Evolutionary conservation across 2,329 filamentous ascomycete genomes (phyloP), one percentile per base, ranked within the genome.

Genomic region (Hirsutella thompsonii): DNA sequence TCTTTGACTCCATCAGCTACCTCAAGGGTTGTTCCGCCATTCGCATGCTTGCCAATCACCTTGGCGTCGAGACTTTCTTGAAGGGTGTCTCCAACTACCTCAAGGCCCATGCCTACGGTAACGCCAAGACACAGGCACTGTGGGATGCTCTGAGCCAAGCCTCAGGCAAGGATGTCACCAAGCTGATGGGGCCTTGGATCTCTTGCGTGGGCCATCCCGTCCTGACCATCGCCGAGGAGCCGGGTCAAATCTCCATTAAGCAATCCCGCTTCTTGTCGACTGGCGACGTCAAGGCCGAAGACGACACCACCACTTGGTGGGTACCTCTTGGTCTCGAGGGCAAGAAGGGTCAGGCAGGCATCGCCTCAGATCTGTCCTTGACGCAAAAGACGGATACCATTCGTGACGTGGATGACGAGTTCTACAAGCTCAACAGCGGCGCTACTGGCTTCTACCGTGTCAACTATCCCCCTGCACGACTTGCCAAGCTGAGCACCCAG

Each of bases 1-100:
- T 96, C 49, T 98, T 98, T 56, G 92, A 98, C 59, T 77, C 82
- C 58, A 96, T 98, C 63, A 93, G 85, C 63, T 98, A 96, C 58
- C 72, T 93, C 47, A 96, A 98, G 68, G 92, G 92, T 29, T 94
- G 87, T 66, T 94, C 90, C 2, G 85, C 92, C 44, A 92, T 98
- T 55, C 83, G 92, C 55, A 98, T 98, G 92, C 66, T 98, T 52
- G 90, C 87, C 51, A 81, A 83, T 53, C 85, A 96, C 60, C 76
- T 98, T 16, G 88, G 88, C 13, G 80, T 83, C 40, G 79, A 94
- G 54, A 83, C 77, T 1, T 98, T 98, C 71, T 70, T 98, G 40
- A 81, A 84, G 55, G 92, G 92, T 51, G 89, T 98, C 38, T 80
- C 85, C 16, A 78, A 81, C 52, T 98, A 98, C 62, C 75, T 98